Base-by-base conservation (phyloP, 768 basidiomycete genomes). In the Psilocybe subaeruginosa region DNA sequence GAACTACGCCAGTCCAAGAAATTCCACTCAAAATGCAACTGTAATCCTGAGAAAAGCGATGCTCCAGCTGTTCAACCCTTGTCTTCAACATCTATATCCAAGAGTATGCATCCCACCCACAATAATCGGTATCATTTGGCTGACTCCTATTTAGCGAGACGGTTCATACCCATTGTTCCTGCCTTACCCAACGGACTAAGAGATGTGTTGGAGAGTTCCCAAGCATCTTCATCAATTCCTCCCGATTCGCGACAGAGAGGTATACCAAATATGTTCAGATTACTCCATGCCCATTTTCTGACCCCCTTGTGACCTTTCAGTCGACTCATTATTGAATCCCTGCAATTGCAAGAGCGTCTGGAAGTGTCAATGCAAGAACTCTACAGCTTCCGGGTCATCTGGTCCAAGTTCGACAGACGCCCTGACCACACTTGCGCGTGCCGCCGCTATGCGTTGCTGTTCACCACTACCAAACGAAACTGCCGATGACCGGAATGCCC, bases 21-120 rank as follows among this genome's bases (percentile, higher is more conserved):
- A 63, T 80, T 93, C 33, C 93, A 95, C 70, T 90, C 91, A 33
- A 93, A 91, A 69, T 94, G 92, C 72, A 87, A 82, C 55, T 94
- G 93, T 64, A 79, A 81, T 58, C 77, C 79, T 7, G 76, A 73
- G 57, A 69, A 72, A 59, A 76, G 78, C 60, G 64, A 66, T n/a
- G 67, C 69, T n/a, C 69, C 64, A 33, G 71, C 69, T 59, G 69
- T 71, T 30, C 68, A 76, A 59, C 72, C 73, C 7, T 64, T 75
- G 58, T 72, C 72, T 56, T 70, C 75, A 4, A 73, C 75, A 30
- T 75, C 79, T 14, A 69, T 68, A 19, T 73, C 76, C 12, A 83
- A 82, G 74, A 76, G 82, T 84, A 56, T 29, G 66, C 45, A 70
- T 67, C 1, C 5, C 51, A 54, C 54, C 30, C 43, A 31, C 47